Evolutionary conservation across 176 grass and related monocot species (phyloP).

Genomic region (Lolium multiflorum): DNA sequence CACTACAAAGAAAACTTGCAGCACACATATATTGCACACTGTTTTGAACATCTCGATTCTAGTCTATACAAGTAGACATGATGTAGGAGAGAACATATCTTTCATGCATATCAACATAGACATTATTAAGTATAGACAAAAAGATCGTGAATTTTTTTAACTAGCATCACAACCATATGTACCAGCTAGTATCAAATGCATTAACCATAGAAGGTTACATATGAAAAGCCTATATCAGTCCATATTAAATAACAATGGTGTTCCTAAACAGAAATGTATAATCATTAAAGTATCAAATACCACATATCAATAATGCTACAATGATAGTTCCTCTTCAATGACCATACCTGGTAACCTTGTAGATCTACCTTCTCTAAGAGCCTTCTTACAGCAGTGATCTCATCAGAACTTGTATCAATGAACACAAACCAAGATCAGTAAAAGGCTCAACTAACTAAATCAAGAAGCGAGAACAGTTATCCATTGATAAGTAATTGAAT

Average conservation of each 20-base stretch:
- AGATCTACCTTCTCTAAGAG: constrained; percentile 83
- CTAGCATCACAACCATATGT: constrained; percentile 22
- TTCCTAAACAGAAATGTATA: not conserved
- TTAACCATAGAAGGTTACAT: not conserved
- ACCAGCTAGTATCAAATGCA: constrained; percentile 9
- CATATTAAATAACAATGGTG: not conserved
- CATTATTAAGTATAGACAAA: not conserved
- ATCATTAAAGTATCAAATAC: not conserved
- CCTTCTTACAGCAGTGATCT: constrained; percentile 71
- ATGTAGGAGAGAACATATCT: constrained; percentile 1
- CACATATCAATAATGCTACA: constrained; percentile 29
- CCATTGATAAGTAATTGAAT: constrained; percentile 37
- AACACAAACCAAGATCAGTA: constrained; percentile 36
- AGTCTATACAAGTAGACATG: constrained; percentile 28
- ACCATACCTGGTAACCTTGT: constrained; percentile 84
- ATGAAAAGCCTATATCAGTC: not conserved
- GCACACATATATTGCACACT: constrained; percentile 29
- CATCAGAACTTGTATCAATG: constrained; percentile 76
- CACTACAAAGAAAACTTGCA: constrained; percentile 8
- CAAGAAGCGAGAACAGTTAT: constrained; percentile 37
- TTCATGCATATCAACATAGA: constrained; percentile 19
- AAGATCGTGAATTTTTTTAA: constrained; percentile 5
- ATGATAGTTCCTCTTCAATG: constrained; percentile 26
- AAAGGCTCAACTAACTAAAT: constrained; percentile 32
- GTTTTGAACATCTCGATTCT: constrained; percentile 39